These are phyloP conservation scores for Mycena haematopus DNA, from an alignment of 768 basidiomycete species.

Conservation along the genomic window DNA sequence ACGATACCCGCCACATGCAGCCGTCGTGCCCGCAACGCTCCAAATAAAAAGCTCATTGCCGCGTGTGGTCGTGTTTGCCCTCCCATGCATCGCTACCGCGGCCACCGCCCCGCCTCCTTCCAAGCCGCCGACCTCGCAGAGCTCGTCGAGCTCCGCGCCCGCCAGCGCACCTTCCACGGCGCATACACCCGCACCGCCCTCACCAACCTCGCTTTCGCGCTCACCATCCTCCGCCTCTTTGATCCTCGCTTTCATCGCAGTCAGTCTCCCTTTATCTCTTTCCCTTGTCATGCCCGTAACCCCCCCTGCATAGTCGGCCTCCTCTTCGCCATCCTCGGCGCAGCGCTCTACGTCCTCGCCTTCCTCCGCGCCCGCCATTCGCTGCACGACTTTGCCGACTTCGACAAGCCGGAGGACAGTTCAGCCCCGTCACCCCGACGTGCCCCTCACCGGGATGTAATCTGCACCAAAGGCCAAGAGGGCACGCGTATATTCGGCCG, in stretches of 20 bases:
- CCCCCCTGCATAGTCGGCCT: conserved; percentile 52
- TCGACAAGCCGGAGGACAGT: conserved; percentile 40
- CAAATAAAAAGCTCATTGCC: conserved; percentile 11
- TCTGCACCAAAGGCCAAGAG: conserved; percentile 67
- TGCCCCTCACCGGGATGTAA: conserved; percentile 41
- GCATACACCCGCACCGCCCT: conserved; percentile 82
- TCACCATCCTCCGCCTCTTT: conserved; percentile 82
- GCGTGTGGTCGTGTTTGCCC: background rate
- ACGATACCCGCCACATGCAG: too few species aligned
- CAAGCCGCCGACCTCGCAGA: conserved; percentile 59
- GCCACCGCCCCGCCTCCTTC: conserved; percentile 58
- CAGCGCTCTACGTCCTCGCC: conserved; percentile 61
- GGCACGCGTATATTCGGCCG: conserved; percentile 71
- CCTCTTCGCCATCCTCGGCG: conserved; percentile 67
- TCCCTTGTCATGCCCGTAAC: background rate
- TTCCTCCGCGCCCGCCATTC: conserved; percentile 70
- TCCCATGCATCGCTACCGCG: conserved; percentile 28
- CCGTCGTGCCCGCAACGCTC: conserved; percentile 9
- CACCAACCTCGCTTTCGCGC: conserved; percentile 72
- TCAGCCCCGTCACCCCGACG: background rate
- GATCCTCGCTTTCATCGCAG: conserved; percentile 75
- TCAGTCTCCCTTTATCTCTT: conserved; percentile 41
- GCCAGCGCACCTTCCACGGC: conserved; percentile 84
- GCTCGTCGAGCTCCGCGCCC: conserved; percentile 77
- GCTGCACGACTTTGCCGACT: conserved; percentile 80